Conservation (phyloP, 371 early-diverging fungal species). For the Rhizopus stolonifer region DNA sequence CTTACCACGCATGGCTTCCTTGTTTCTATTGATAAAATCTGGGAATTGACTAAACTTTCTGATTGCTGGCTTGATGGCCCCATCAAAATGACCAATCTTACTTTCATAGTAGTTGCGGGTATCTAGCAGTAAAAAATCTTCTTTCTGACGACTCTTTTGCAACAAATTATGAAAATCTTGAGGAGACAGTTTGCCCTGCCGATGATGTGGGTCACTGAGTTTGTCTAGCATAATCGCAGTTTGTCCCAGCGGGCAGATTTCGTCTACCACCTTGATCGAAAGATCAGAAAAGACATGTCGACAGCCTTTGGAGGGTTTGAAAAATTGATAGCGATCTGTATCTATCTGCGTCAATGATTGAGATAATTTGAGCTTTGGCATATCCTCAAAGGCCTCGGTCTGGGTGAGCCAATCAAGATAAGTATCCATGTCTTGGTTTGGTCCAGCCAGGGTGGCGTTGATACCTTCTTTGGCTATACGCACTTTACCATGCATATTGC, state of each 20-base stretch:
- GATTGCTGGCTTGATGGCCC: constrained; percentile 62
- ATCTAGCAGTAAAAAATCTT: constrained; percentile 57
- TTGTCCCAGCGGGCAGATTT: constrained; percentile 68
- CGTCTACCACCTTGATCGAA: constrained; percentile 65
- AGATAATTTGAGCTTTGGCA: neutral
- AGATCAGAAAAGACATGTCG: constrained; percentile 62
- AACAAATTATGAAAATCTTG: constrained; percentile 45
- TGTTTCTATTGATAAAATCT: constrained; percentile 58
- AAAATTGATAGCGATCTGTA: constrained; percentile 43
- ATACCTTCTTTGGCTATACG: constrained; percentile 64
- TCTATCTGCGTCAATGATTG: constrained; percentile 1
- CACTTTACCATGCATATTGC: constrained; percentile 60
- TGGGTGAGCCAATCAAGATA: constrained; percentile 51
- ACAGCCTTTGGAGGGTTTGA: constrained; percentile 72
- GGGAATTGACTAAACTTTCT: constrained; percentile 69
- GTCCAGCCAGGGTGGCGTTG: constrained; percentile 68
- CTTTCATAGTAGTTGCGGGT: constrained; percentile 75
- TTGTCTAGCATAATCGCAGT: constrained; percentile 18
- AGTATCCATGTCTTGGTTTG: constrained; percentile 30
- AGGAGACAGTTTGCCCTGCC: constrained; percentile 44
- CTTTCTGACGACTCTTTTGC: constrained; percentile 19
- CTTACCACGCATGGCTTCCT: constrained; percentile 46
- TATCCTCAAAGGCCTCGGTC: constrained; percentile 11
- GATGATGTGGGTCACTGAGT: constrained; percentile 20
- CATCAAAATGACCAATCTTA: constrained; percentile 62